phyloP scores from a whole-genome alignment of 106 monocot species.

The Narthecium ossifragum region DNA sequence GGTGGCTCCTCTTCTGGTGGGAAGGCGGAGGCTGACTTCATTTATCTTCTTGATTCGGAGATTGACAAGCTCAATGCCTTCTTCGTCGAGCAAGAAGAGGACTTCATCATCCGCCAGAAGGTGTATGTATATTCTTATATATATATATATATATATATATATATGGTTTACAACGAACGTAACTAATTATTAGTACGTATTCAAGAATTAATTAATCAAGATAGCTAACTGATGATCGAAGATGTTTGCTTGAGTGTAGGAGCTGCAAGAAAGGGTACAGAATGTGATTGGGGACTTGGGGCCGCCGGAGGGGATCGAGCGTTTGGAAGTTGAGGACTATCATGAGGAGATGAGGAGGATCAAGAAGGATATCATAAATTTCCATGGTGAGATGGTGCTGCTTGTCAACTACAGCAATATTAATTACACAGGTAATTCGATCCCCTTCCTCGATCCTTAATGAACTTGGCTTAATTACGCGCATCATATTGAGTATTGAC shows the following conservation, averaged over 20 bases:
- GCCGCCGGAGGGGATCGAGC: constrained; percentile 44
- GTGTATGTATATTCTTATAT: constrained; percentile 13
- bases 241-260: constrained; percentile 16
- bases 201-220: not conserved
- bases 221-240: not conserved
- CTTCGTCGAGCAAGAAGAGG: constrained; percentile 92
- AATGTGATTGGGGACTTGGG: constrained; percentile 23
- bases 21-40: constrained; percentile 63
- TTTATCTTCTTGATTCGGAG: constrained; percentile 66
- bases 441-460: not conserved
- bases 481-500: no score
- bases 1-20: not conserved
- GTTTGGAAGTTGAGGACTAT: constrained; percentile 7
- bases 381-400: constrained; percentile 94
- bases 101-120: constrained; percentile 90
- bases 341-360: constrained; percentile 70
- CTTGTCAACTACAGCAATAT: constrained; percentile 91
- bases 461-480: no score
- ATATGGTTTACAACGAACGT: no score
- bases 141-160: no score
- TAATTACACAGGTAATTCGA: constrained; percentile 71
- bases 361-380: constrained; percentile 78
- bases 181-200: no score
- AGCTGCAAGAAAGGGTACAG: constrained; percentile 51
- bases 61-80: constrained; percentile 85